Base-by-base conservation (phyloP, 2,329 filamentous ascomycete species). In the Parasarocladium wereldwijsianum region DNA sequence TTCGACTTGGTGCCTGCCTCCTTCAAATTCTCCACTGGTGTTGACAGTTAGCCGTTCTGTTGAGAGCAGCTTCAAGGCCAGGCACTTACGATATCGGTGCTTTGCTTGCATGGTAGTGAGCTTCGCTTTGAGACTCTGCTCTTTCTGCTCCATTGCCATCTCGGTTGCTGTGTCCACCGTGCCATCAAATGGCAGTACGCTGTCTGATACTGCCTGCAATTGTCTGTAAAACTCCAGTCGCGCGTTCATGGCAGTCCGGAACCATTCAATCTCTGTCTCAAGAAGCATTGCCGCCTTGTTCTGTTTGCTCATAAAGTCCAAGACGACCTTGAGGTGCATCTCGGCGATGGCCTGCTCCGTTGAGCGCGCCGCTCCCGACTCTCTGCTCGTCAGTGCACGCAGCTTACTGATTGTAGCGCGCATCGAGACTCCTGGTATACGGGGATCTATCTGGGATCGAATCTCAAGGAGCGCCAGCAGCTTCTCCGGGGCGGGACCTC, bases 141-240 rank as follows among this genome's bases (percentile, higher is more conserved):
- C 52, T 1, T 37, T 37, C 35, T 46, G 45, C 18, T 38, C 35
- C 31, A 56, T 41, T 28, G 36, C 45, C 12, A 39, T 32, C 15
- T 70, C 55, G 6, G 41, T 43, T 8, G 57, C 49, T 24, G 79
- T 66, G 8, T 76, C 57, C 3, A 58, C 60, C 9, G 69, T 43
- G 8, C 77, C 75, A 33, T 84, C 76, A 33, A 80, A 81, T 1
- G 79, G 76, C 5, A 70, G 67, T 0, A 96, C 83, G 12, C 73
- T 82, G 46, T 96, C 87, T 0, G 86, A 94, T n/a, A 96, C 74
- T 16, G 72, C 69, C 46, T 96, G 90, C 8, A 96, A 63, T 44
- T 94, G 85, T 5, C 78, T 74, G 47, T 96, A 96, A 47, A 85
- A 96, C 34, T 90, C 84, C 1, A 94, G 56, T 10, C 90, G 76